Base-by-base conservation (phyloP, 768 basidiomycete species). In the Lyophyllum shimeji region DNA sequence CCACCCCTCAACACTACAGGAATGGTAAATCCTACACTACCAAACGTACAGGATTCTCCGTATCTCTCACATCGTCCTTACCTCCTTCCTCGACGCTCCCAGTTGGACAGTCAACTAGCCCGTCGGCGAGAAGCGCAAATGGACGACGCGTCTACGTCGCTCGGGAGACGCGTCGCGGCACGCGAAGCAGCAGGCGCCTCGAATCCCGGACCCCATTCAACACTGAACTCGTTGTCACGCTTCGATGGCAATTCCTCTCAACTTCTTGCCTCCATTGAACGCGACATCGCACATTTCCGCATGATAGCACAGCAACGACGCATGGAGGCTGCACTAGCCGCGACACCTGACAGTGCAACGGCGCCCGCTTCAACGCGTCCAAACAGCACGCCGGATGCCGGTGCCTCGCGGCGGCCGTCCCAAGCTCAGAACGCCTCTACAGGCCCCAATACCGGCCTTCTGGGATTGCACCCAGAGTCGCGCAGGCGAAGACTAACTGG, bases 91-190 rank as follows among this genome's bases (percentile, higher is more conserved):
- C 64, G 65, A 27, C 69, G 69, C 12, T 64, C 66, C 20, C 60
- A 64, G 57, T 53, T 66, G 2, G 71, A 71, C 31, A 57, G 60
- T 24, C 66, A 64, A 15, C 46, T 62, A 27, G 52, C 63, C 47
- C 68, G 67, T 25, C 63, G 65, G 44, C 61, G 66, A 31, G 64
- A 66, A 18, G 46, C 53, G 52, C 46, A 55, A 25, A 49, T 63
- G 2, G 74, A 76, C 46, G 76, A 79, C 52, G 65, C 72, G 15
- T 58, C 66, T 27, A 79, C 77, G 9, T 57, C 68, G 2, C 57
- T 77, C 5, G 77, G 77, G 13, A 66, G 76, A 53, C 70, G 70
- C 31, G 74, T 77, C 34, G 76, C 74, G 46, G 72, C 74, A 43
- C 68, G 75, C 42, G 69, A 74, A 63, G 71, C 75, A 13, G 67